A percentile compares a stretch with the other conserved stretches of the same genome.
Conservation (phyloP, 306 rosid species). For the Fagus crenata region DNA sequence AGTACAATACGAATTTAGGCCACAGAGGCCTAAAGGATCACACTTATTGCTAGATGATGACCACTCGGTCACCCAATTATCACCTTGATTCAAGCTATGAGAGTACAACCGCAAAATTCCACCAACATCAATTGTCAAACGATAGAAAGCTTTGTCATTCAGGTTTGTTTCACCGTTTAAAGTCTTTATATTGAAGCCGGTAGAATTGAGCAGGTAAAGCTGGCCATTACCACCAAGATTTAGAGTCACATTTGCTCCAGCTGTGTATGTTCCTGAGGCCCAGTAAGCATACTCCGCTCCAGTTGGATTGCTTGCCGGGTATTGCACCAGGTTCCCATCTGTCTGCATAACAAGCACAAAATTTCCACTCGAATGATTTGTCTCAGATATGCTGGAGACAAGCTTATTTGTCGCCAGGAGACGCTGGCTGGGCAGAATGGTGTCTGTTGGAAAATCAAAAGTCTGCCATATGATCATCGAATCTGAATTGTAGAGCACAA, state of each 20-base stretch:
- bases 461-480: conserved; percentile 21
- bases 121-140: conserved; percentile 4
- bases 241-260: neutral
- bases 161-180: neutral
- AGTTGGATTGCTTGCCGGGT: neutral
- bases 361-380: neutral
- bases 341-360: neutral
- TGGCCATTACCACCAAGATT: conserved; percentile 9
- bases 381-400: conserved; percentile 10
- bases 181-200: neutral
- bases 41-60: neutral
- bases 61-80: conserved; percentile 9
- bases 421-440: conserved; percentile 14
- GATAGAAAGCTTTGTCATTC: neutral
- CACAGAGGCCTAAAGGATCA: neutral
- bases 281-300: neutral
- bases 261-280: fast-evolving
- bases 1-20: conserved; percentile 19
- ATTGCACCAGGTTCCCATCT: conserved; percentile 2
- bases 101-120: conserved; percentile 12
- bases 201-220: conserved; percentile 2
- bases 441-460: conserved; percentile 34
- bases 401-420: neutral
- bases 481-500: conserved; percentile 18
- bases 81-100: conserved; percentile 3